Base-by-base conservation (phyloP, 768 basidiomycete species). In the Tricholoma saponaceum region DNA sequence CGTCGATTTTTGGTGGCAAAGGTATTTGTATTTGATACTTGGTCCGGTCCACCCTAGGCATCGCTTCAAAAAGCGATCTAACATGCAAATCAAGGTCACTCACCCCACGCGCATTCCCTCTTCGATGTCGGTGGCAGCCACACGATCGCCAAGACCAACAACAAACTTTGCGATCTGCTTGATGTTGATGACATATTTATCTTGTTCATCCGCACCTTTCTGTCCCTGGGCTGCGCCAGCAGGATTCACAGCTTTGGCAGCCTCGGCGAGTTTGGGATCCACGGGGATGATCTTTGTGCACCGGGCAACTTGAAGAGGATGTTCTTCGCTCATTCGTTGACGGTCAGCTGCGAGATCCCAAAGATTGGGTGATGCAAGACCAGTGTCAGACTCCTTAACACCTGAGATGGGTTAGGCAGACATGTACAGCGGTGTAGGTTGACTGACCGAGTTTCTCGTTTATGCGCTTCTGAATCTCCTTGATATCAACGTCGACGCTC, bases 71-170 rank as follows among this genome's bases (percentile, higher is more conserved):
- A 43, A 51, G 30, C 53, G 33, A 14, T 32, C 16, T 25, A 33
- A 39, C 28, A 32, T 23, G 25, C 18, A 39, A 30, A 18, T 7
- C 49, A 12, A 46, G 22, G n/a, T 12, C 14, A 77, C 92, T 68
- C 68, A 98, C 96, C 96, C 97, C 39, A 99, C 97, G 54, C 97
- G 89, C 97, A 99, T 99, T n/a, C 97, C 97, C 78, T 99, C 97
- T 72, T 99, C 97, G 54, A 99, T 95, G 76, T 99, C 97, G 2
- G 96, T 97, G 10, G 95, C 92, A 22, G 97, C 92, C 1, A 99
- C 95, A 41, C 94, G 88, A 64, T 99, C 97, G 18, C 95, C 95
- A 4, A 99, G 76, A 18, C 95, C 97, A 43, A 99, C 97, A 9
- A 99, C 97, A 69, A 98, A 98, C 75, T 99, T 99, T 8, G 97